Base-by-base conservation (phyloP, 495 filamentous ascomycete species). In the Oidiodendron maius region DNA sequence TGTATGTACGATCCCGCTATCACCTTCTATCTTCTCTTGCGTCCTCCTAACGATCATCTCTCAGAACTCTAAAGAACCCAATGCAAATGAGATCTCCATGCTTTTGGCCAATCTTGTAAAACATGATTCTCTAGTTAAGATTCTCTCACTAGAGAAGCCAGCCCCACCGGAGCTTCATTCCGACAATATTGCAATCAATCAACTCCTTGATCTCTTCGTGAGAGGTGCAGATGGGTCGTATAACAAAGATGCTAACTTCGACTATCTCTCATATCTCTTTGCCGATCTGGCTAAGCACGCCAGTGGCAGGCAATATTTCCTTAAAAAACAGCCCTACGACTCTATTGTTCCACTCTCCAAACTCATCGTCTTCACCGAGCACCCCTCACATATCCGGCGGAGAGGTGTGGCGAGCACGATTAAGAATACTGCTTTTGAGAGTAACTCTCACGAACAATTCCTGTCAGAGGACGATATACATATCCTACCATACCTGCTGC, bases 131-230 rank as follows among this genome's bases (percentile, higher is more conserved):
- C 66, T 96, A 24, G 79, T 81, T 46, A 77, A 77, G 36, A 65
- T 97, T 20, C 59, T 87, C 12, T 68, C 69, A 2, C 67, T 85
- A 21, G 84, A 83, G 54, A 81, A 86, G 40, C 55, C 67, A 9
- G 63, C 79, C 9, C 82, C 84, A 4, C 64, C 67, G 18, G 73
- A 74, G 13, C 72, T 77, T 20, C 69, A 84, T 17, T 90, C 90
- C 3, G 84, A 85, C 3, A 72, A 81, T 24, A 70, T 80, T 35
- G 85, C 84, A 11, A 79, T 96, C 42, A 88, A 95, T 62, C 94
- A 97, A 61, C 69, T 97, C 16, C 83, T 97, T 57, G 93, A 96
- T 62, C 84, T 91, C 58, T 98, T 97, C 61, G 94, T 97, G 47
- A 90, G 89, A 66, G 91, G 91, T 11, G 81, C 86, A 3, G 82